These are phyloP conservation scores for Rhodosporidiobolus odoratus DNA, from an alignment of 768 basidiomycete species.

Conservation along the genomic window DNA sequence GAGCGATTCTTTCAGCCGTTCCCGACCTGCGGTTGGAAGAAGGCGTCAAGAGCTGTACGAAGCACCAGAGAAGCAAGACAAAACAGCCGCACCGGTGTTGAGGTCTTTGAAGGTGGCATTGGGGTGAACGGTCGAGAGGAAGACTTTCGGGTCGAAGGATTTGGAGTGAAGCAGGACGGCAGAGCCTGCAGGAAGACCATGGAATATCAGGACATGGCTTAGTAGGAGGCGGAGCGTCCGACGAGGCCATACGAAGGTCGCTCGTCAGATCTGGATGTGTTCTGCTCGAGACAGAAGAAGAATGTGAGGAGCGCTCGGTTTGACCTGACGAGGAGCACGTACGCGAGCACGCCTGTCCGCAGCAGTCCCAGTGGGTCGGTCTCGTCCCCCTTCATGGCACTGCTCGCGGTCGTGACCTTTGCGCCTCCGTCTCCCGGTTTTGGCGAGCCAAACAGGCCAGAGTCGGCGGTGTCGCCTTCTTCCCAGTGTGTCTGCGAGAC, in stretches of 20 bases:
- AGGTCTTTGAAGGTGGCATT: slow-evolving; percentile 93
- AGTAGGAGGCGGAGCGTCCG: slow-evolving; percentile 4
- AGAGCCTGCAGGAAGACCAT: slow-evolving; percentile 52
- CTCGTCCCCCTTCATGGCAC: slow-evolving; percentile 35
- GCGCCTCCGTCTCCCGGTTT: background rate
- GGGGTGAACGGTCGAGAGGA: slow-evolving; percentile 84
- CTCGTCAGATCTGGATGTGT: slow-evolving; percentile 63
- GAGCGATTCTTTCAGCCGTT: slow-evolving; percentile 55
- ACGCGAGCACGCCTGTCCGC: slow-evolving; percentile 47
- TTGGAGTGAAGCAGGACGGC: slow-evolving; percentile 82
- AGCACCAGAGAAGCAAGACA: fast-evolving
- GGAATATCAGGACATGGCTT: slow-evolving; percentile 12
- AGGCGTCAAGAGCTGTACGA: background rate
- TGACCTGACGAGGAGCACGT: too few species aligned
- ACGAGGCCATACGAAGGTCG: slow-evolving; percentile 45
- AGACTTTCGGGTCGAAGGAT: slow-evolving; percentile 90
- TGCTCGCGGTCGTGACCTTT: background rate
- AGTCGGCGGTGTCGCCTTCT: background rate
- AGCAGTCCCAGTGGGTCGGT: slow-evolving; percentile 58
- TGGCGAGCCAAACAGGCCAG: slow-evolving; percentile 16
- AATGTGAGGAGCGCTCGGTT: too few species aligned
- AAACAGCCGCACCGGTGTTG: slow-evolving; percentile 58
- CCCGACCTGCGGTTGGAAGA: background rate
- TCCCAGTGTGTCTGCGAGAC: slow-evolving; percentile 13
- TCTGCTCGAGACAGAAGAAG: slow-evolving; percentile 42